These are phyloP conservation scores for Phytopythium boreale DNA, from an alignment of 352 stramenopile genomes.

Conservation along the genomic window DNA sequence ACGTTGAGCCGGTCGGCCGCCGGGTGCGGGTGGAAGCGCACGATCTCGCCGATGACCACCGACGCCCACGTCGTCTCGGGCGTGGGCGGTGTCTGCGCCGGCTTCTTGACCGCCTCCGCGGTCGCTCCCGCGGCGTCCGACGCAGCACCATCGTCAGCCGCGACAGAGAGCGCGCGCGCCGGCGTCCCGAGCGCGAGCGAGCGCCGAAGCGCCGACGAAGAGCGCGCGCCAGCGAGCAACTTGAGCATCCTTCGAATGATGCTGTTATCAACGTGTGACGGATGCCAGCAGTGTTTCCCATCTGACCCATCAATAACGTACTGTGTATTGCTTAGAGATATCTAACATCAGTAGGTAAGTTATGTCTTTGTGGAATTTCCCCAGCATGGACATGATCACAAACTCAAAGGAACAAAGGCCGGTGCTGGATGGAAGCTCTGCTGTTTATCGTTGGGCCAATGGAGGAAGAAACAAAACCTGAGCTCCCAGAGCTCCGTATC, in stretches of 20 bases:
- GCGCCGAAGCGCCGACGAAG: neutral
- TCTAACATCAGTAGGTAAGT: neutral
- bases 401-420: neutral
- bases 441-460: neutral
- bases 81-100: constrained; percentile 7
- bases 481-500: neutral
- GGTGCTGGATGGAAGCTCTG: neutral
- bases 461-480: neutral
- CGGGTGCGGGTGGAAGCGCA: constrained; percentile 52
- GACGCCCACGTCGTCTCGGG: constrained; percentile 58
- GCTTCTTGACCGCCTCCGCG: neutral
- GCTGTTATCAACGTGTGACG: neutral
- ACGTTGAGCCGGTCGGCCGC: constrained; percentile 65
- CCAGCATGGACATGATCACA: neutral
- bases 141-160: constrained; percentile 5
- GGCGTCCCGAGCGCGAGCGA: constrained; percentile 9
- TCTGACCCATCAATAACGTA: neutral
- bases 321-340: neutral
- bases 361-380: too few species aligned
- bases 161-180: constrained; percentile 15
- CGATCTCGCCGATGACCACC: constrained; percentile 72
- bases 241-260: neutral
- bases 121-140: neutral
- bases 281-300: neutral
- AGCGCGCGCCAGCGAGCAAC: neutral